phyloP scores from a whole-genome alignment of 1,284 basidiomycete species.

The Fomitopsis pinicola region DNA sequence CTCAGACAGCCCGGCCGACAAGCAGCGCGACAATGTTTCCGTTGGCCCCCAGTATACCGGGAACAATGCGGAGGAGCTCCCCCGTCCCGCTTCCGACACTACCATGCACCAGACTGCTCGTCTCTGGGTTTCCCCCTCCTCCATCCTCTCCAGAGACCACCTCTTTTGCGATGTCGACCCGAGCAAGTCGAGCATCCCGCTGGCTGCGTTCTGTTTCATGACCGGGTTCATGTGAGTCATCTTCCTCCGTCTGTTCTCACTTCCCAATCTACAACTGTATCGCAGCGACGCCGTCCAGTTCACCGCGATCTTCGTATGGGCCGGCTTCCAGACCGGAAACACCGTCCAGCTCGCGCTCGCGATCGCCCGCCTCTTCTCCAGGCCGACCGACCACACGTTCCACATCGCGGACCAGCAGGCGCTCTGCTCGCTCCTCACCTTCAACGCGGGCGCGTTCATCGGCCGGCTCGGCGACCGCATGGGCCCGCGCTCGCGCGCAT shows the following conservation, averaged over 20 bases:
- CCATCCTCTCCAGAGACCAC: slow-evolving; percentile 24
- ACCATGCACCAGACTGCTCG: slow-evolving; percentile 16
- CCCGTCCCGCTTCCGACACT: slow-evolving; percentile 15
- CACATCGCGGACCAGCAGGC: slow-evolving; percentile 81
- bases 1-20: neutral
- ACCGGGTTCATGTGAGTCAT: slow-evolving; percentile 73
- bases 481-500: slow-evolving; percentile 67
- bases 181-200: slow-evolving; percentile 49
- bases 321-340: slow-evolving; percentile 83
- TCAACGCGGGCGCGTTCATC: slow-evolving; percentile 68
- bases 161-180: slow-evolving; percentile 58
- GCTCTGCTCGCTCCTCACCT: slow-evolving; percentile 69
- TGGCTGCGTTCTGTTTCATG: slow-evolving; percentile 81
- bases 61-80: slow-evolving; percentile 18
- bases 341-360: slow-evolving; percentile 63
- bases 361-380: slow-evolving; percentile 61
- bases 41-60: slow-evolving; percentile 16
- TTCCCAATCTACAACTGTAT: slow-evolving; percentile 3
- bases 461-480: slow-evolving; percentile 71
- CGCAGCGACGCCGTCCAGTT: slow-evolving; percentile 70
- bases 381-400: slow-evolving; percentile 52
- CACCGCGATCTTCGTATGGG: slow-evolving; percentile 82
- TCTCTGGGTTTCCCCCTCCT: slow-evolving; percentile 24
- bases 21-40: slow-evolving; percentile 4
- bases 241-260: neutral